These are phyloP conservation scores for Bacidia rubella DNA, from an alignment of 495 filamentous ascomycete species.

Conservation along the genomic window DNA sequence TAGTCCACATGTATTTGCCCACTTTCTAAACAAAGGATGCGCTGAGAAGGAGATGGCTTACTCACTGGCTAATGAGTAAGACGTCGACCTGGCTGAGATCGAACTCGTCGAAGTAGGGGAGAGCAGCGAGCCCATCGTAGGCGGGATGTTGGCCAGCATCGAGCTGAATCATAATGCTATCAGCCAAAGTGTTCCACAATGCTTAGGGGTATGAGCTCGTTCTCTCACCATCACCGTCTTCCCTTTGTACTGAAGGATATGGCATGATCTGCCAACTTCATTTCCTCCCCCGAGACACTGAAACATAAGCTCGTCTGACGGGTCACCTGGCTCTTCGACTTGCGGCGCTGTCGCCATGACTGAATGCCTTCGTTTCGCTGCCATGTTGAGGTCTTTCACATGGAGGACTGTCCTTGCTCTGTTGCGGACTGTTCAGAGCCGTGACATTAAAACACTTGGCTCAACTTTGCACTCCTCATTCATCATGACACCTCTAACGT, in stretches of 20 bases:
- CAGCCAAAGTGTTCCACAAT: conserved; percentile 7
- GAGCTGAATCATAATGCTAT: conserved; percentile 44
- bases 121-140: conserved; percentile 85
- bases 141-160: conserved; percentile 95
- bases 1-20: too few species aligned
- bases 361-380: conserved; percentile 61
- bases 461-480: too few species aligned
- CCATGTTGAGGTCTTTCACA: conserved; percentile 34
- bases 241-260: conserved; percentile 96
- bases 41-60: conserved; percentile 22
- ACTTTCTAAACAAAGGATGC: too few species aligned
- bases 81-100: conserved; percentile 95
- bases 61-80: conserved; percentile 95
- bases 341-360: conserved; percentile 50
- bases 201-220: not conserved
- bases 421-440: not conserved
- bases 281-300: conserved; percentile 89
- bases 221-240: conserved; percentile 88
- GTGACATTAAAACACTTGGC: too few species aligned
- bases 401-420: not conserved
- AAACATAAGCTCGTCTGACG: conserved; percentile 82
- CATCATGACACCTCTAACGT: too few species aligned
- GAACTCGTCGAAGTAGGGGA: conserved; percentile 97
- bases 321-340: conserved; percentile 53
- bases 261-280: conserved; percentile 92